Base-by-base conservation (phyloP, 257 asterid species). In the Solanum commersonii region DNA sequence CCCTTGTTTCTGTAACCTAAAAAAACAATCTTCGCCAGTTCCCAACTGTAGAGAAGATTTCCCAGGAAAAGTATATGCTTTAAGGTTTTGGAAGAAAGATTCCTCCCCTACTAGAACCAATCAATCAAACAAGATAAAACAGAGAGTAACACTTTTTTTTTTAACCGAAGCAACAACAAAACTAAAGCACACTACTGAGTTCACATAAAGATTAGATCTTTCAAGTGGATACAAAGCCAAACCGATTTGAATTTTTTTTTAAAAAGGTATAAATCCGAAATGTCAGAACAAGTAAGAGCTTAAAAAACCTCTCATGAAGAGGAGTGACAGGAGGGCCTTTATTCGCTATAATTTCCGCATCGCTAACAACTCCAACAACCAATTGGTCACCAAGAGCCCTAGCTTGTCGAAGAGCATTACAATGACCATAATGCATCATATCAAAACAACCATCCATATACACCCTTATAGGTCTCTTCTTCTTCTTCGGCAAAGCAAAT, bases 391-490 rank as follows among this genome's bases (percentile, higher is more conserved):
- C 98, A 8, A 97, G 96, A 76, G 99, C 96, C 46, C 99, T 94
- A 87, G 99, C 99, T 90, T 97, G 99, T 68, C 99, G 98, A 63
- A 96, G 97, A 86, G 99, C 99, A 88, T 96, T 96, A 88, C 99
- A 96, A 87, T 96, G 99, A n/a, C 99, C 99, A 87, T 96, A 97
- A 90, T 97, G 99, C 99, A 97, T 97, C 99, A 97, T 95, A 87
- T 97, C 98, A 89, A 97, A 97, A 89, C 98, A 96, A 33, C 99
- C 98, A 87, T 96, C 99, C 99, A 97, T 97, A 74, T 97, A 96
- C 37, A 97, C 99, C 96, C 99, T 93, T 82, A 97, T 92, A 13
- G 96, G 96, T 86, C 95, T 91, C 93, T 95, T 97, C 91, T 93
- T 92, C 91, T 89, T 91, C 89, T 78, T 90, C 87, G 94, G 98